Evolutionary conservation across 257 asterid genomes (phyloP).

Genomic region (Leonotis leonurus): DNA sequence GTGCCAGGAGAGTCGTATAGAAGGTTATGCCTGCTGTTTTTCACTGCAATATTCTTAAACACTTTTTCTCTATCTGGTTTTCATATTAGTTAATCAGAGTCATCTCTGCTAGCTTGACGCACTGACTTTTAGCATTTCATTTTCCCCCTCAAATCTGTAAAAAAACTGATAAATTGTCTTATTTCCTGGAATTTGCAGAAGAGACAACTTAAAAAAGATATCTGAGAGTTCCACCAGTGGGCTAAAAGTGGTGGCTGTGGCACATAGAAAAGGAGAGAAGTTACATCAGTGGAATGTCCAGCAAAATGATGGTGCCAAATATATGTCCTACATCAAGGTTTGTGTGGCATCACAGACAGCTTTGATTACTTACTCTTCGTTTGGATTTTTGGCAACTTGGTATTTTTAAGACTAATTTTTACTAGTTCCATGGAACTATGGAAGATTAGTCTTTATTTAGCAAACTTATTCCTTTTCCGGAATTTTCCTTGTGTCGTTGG

Average conservation of each 20-base stretch:
- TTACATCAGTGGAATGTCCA: slow-evolving; percentile 53
- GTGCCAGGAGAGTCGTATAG: slow-evolving; percentile 41
- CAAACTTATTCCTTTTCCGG: background rate
- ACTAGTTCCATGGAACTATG: background rate
- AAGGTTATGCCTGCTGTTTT: slow-evolving; percentile 32
- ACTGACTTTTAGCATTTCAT: background rate
- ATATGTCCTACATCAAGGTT: slow-evolving; percentile 97
- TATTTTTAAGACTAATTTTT: background rate
- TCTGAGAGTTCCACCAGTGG: slow-evolving; percentile 41
- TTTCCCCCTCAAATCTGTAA: background rate
- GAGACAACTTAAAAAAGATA: slow-evolving; percentile 41
- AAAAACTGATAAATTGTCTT: slow-evolving; percentile 10
- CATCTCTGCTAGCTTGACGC: background rate
- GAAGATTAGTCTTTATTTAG: background rate
- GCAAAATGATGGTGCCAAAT: slow-evolving; percentile 69
- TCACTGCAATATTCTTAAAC: background rate
- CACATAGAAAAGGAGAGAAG: slow-evolving; percentile 44
- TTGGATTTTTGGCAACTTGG: slow-evolving; percentile 11
- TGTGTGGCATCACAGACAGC: slow-evolving; percentile 13
- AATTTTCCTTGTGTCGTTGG: background rate
- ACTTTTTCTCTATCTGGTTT: slow-evolving; percentile 9
- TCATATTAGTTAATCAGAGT: background rate
- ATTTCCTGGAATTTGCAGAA: slow-evolving; percentile 41
- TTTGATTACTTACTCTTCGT: slow-evolving; percentile 12
- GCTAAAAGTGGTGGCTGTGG: slow-evolving; percentile 32